Evolutionary conservation across 202 grass and related monocot species (phyloP).

Genomic region (Brachypodium distachyon): DNA sequence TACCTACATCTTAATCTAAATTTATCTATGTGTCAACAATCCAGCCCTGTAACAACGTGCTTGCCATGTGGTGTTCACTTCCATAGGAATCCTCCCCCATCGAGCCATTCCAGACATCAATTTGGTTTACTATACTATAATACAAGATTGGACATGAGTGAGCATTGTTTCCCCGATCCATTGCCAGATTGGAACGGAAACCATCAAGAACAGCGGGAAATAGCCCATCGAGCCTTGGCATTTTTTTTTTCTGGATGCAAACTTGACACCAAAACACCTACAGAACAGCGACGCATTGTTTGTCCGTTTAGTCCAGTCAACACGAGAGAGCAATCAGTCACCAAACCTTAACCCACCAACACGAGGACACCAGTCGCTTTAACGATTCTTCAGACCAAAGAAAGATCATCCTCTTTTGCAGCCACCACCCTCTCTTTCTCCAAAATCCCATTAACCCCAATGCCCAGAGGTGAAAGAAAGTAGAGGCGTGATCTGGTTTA

Average conservation of each 20-base stretch:
- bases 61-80: conserved; percentile 15
- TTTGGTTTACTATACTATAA: not conserved
- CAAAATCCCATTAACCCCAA: not conserved
- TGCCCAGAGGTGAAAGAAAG: not conserved
- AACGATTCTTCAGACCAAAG: conserved; percentile 8
- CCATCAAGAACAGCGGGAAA: not conserved
- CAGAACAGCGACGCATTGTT: not conserved
- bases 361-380: not conserved
- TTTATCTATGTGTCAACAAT: not conserved
- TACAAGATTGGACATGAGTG: not conserved
- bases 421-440: not conserved
- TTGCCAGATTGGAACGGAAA: not conserved
- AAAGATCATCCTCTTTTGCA: not conserved
- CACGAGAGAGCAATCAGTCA: not conserved
- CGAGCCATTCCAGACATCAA: not conserved
- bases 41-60: not conserved
- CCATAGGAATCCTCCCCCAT: not conserved
- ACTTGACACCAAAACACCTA: too few relatives aligned
- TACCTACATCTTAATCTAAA: not conserved
- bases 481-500: not conserved
- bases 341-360: conserved; percentile 4
- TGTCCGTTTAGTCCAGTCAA: conserved; percentile 1
- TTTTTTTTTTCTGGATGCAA: too few relatives aligned
- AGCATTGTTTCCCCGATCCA: not conserved
- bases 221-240: not conserved